Evolutionary conservation across 2,329 filamentous ascomycete genomes (phyloP).

Genomic region (Fusarium caatingaense): DNA sequence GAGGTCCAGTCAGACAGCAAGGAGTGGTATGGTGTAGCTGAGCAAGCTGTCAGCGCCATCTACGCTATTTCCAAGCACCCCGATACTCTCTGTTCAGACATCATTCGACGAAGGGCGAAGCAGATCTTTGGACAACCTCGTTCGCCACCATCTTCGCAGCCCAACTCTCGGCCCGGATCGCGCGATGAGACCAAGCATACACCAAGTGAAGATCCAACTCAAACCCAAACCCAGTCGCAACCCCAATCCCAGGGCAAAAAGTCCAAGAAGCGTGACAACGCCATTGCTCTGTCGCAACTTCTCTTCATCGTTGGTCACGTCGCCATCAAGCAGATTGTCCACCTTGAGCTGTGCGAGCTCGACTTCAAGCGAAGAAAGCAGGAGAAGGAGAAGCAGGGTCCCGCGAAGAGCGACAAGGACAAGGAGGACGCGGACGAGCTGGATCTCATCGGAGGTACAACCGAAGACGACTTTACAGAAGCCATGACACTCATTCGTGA

Average conservation of each 20-base stretch:
- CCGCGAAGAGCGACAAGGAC: constrained; percentile 62
- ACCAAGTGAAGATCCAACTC: constrained; percentile 49
- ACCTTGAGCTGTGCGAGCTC: constrained; percentile 95
- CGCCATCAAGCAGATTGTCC: constrained; percentile 98
- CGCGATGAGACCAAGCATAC: constrained; percentile 56
- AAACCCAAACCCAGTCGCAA: constrained; percentile 36
- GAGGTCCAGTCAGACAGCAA: constrained; percentile 90
- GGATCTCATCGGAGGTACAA: constrained; percentile 96
- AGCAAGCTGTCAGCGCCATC: constrained; percentile 95
- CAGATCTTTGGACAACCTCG: constrained; percentile 73
- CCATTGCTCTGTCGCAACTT: constrained; percentile 85
- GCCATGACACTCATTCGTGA: constrained; percentile 87
- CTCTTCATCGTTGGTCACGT: constrained; percentile 96
- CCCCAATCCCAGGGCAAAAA: constrained; percentile 53
- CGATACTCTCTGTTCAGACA: constrained; percentile 90
- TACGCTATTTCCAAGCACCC: constrained; percentile 95
- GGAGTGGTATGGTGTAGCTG: constrained; percentile 95
- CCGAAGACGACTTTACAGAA: constrained; percentile 91
- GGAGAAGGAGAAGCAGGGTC: constrained; percentile 78
- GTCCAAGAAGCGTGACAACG: constrained; percentile 71
- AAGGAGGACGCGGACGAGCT: constrained; percentile 84
- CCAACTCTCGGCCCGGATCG: constrained; percentile 61
- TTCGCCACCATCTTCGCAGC: constrained; percentile 57
- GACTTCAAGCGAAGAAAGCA: constrained; percentile 98
- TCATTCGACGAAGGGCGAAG: constrained; percentile 87